Evolutionary conservation across 163 green algal species (phyloP), one percentile per base, ranked within the genome.

Genomic region (Coccomyxa subellipsoidea): DNA sequence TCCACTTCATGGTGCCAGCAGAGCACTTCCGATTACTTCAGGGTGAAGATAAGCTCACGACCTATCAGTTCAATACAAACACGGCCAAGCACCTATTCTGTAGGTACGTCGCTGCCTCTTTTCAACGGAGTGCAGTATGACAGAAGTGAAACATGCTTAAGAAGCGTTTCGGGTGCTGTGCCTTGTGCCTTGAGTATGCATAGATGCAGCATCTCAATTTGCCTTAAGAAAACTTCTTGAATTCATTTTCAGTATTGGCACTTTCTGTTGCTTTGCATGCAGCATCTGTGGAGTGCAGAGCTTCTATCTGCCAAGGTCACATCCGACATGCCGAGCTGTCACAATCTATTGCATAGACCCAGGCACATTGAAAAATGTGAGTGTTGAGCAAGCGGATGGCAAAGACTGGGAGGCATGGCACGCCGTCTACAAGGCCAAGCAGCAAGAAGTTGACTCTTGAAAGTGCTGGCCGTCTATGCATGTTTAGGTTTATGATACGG

Each of bases 1-100:
- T 36, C 18, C 66, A 73, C 66, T 73, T 73, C 66, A 73, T 73
- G 66, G 66, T 73, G 29, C n/a, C 66, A 73, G 66, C 27, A 36
- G 66, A 32, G 4, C 29, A 73, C 66, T 73, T 73, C 66, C 27
- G 29, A 23, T 6, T 73, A 12, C 0, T 36, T 8, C 66, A 73
- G 4, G 66, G 66, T 18, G 66, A 73, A 36, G 66, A 73, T 27
- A 73, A 73, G n/a, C 66, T 73, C 10, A 73, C 66, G 2, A 7
- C n/a, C 2, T 73, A 73, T 7, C 66, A 73, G 8, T 73, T 73
- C 4, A 34, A 34, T 23, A 73, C 66, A 27, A 73, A 73, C 10
- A 32, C 2, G 66, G 66, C 66, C 8, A 73, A 73, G 4, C 66
- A 73, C 66, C 66, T 73, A 18, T 73, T 73, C 27, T 73, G 66